Percentiles rank a stretch among this genome's conserved stretches.
Evolutionary conservation across 768 basidiomycete species (phyloP).

Genomic region (Dentipellis sp.): DNA sequence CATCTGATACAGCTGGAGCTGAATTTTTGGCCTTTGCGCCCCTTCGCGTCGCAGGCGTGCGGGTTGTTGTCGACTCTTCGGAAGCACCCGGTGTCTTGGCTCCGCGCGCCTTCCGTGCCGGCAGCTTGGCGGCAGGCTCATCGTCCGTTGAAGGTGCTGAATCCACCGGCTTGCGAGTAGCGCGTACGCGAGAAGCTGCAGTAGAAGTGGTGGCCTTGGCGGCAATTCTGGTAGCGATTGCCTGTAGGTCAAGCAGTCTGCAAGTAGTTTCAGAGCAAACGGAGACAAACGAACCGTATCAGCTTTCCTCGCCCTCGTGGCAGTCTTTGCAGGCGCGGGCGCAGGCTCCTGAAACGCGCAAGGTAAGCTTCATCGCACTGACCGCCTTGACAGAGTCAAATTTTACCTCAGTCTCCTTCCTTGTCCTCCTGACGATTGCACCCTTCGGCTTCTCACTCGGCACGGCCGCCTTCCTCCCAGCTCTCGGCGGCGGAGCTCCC

Average conservation of each 20-base stretch:
- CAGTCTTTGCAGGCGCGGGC: neutral
- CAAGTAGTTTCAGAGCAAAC: neutral
- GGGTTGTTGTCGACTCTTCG: conserved; percentile 6
- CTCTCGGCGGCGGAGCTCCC: neutral
- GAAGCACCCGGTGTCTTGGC: neutral
- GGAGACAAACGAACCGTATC: neutral
- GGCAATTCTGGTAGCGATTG: neutral
- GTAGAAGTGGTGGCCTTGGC: neutral
- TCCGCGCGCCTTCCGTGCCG: conserved; percentile 5
- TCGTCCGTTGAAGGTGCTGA: conserved; percentile 5
- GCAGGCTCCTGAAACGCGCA: neutral
- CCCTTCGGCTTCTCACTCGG: neutral
- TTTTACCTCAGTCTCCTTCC: conserved; percentile 3
- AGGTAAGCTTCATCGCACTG: neutral
- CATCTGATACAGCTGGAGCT: conserved; percentile 11
- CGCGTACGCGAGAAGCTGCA: conserved; percentile 6
- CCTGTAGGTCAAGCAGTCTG: too few species aligned
- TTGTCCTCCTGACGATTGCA: conserved; percentile 12
- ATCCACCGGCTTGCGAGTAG: conserved; percentile 15
- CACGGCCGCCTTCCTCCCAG: neutral
- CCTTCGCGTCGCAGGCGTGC: conserved; percentile 12
- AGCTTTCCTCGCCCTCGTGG: neutral
- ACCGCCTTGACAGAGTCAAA: neutral
- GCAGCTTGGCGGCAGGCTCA: conserved; percentile 6
- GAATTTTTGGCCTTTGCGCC: conserved; percentile 13